These are phyloP conservation scores for Russula lepida DNA, from an alignment of 768 basidiomycete genomes.

Conservation along the genomic window DNA sequence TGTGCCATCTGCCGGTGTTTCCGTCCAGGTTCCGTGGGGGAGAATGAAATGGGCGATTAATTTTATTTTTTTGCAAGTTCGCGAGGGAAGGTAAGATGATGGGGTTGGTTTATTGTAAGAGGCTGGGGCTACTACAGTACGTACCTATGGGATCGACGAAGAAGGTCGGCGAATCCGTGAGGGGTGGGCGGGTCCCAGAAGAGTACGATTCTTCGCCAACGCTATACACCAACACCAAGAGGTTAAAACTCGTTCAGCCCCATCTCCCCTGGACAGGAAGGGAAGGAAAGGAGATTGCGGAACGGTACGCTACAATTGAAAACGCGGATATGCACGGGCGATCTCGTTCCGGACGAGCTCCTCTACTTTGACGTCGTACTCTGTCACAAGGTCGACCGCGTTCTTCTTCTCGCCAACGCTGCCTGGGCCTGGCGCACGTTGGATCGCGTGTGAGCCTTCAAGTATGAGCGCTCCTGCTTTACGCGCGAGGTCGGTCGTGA, in stretches of 20 bases:
- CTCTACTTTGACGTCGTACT: constrained; percentile 90
- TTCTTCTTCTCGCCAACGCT: constrained; percentile 83
- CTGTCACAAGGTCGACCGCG: constrained; percentile 88
- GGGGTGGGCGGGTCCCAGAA: constrained; percentile 52
- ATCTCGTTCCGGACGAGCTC: constrained; percentile 70
- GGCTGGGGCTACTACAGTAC: constrained; percentile 17
- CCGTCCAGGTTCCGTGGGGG: constrained; percentile 38
- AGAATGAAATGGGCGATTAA: too few relatives aligned
- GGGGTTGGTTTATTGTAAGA: constrained; percentile 43
- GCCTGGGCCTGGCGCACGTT: constrained; percentile 35
- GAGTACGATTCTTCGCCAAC: constrained; percentile 94
- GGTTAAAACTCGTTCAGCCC: background rate
- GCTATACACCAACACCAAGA: constrained; percentile 34
- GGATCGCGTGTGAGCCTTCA: constrained; percentile 69
- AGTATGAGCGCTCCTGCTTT: constrained; percentile 70
- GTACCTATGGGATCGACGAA: constrained; percentile 92
- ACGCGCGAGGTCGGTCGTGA: constrained; percentile 62
- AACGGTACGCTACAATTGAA: constrained; percentile 54
- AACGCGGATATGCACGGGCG: constrained; percentile 55
- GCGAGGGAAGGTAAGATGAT: constrained; percentile 53
- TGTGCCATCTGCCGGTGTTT: constrained; percentile 65
- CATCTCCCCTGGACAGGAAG: background rate
- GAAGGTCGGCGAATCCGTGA: constrained; percentile 88
- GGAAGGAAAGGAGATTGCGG: background rate
- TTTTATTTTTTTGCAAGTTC: constrained; percentile 23